Base-by-base conservation (phyloP, 257 asterid genomes). In the Fraxinus pennsylvanica region DNA sequence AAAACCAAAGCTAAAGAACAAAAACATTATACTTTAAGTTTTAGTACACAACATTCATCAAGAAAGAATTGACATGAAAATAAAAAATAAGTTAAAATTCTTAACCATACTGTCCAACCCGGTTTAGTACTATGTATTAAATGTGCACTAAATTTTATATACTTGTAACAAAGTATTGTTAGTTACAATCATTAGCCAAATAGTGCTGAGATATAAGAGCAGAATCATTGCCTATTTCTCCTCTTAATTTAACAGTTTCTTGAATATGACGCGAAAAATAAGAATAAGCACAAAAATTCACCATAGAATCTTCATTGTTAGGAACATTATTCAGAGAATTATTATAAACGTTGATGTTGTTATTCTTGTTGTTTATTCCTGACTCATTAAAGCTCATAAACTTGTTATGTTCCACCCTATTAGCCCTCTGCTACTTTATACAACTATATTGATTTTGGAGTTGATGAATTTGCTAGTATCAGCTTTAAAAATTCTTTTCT, bases 111-210 rank as follows among this genome's bases (percentile, higher is more conserved):
- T 1, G 22, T 52, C 1, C 22, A 19, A 15, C 0, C 3, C 6
- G 3, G 4, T 54, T 54, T 1, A 1, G 6, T 19, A 4, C 22
- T 0, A 1, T 15, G 0, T 6, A 30, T 41, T 22, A 2, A 1
- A 4, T 2, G 30, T 43, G 33, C 2, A 9, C 25, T 47, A 21
- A 57, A 32, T 32, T 33, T 36, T 72, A 74, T 43, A 43, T 81
- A 85, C 97, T 95, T 88, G 89, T 76, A 32, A 85, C 65, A 68
- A 83, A 88, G 81, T 65, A 85, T 21, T 80, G 90, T 19, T 90
- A 92, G 75, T 80, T 86, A 81, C 86, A 87, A 69, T 79, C 87
- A 77, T 83, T 77, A 68, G 82, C 70, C 45, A 89, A 71, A 72
- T 84, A 88, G 30, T 85, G 96, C 21, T 86, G 93, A 68, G 96